Evolutionary conservation across 768 basidiomycete species (phyloP).

Genomic region (Lepiota subincarnata): DNA sequence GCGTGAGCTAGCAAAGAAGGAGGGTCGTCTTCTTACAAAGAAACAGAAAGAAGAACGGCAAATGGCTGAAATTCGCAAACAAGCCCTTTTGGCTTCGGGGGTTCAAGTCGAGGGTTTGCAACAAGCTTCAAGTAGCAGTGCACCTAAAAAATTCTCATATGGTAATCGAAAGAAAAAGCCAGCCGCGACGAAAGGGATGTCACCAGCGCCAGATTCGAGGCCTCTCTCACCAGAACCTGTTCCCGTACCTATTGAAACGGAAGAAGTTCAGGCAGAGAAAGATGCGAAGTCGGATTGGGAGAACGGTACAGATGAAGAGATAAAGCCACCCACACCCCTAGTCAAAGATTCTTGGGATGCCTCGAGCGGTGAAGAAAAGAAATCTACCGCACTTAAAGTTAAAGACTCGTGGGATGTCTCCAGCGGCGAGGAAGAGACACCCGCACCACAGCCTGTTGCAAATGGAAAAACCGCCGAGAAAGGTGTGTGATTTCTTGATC

Average conservation of each 20-base stretch:
- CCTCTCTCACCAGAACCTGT: slow-evolving; percentile 45
- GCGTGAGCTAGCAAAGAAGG: slow-evolving; percentile 86
- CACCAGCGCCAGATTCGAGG: slow-evolving; percentile 51
- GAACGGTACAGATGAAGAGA: slow-evolving; percentile 56
- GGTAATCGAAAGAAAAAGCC: slow-evolving; percentile 80
- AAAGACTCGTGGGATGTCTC: slow-evolving; percentile 51
- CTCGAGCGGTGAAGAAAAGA: slow-evolving; percentile 41
- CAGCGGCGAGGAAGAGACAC: slow-evolving; percentile 39
- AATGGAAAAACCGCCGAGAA: slow-evolving; percentile 10
- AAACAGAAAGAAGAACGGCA: slow-evolving; percentile 94
- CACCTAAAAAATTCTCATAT: slow-evolving; percentile 75
- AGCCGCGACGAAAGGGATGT: slow-evolving; percentile 45
- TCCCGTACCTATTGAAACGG: slow-evolving; percentile 21
- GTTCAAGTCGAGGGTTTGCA: slow-evolving; percentile 89
- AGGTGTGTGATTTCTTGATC: slow-evolving; percentile 4
- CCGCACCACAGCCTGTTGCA: slow-evolving; percentile 14
- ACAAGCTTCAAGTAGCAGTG: slow-evolving; percentile 39
- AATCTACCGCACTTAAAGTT: slow-evolving; percentile 22
- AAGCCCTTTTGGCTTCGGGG: slow-evolving; percentile 87
- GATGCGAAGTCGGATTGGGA: slow-evolving; percentile 59
- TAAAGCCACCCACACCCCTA: slow-evolving; percentile 19
- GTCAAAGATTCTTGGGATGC: slow-evolving; percentile 50
- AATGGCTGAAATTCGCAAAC: slow-evolving; percentile 84
- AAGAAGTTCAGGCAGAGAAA: slow-evolving; percentile 24
- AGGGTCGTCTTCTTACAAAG: slow-evolving; percentile 92